Evolutionary conservation across 2,329 filamentous ascomycete species (phyloP), one percentile per base, ranked within the genome.

Genomic region (Epichloe gansuensis): DNA sequence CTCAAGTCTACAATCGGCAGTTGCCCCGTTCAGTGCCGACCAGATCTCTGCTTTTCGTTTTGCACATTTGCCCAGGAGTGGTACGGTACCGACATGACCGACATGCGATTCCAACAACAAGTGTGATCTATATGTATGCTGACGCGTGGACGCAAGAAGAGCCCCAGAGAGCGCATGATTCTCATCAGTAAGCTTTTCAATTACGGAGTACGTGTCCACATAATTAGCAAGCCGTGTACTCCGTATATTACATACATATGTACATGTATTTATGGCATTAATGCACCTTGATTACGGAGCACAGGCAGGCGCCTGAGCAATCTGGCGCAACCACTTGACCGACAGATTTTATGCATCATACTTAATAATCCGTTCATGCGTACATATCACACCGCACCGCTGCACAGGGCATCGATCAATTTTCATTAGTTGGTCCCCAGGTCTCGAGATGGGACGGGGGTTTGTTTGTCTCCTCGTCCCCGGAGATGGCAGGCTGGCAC

Each of bases 1-100:
- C 41, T 53, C 23, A 50, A 50, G 5, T 35, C 38, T 43, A 44
- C 17, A 21, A 21, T 53, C 52, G 52, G 52, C 52, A 49, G 45
- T 49, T 51, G 49, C 52, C 49, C 44, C 45, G 35, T 17, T 21
- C 46, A 46, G 23, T 50, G 44, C 49, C 42, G 43, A 17, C 23
- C 17, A n/a, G 13, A 40, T 41, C 43, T 43, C 21, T 34, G 41
- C 42, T 51, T 41, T 36, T 51, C 12, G 11, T 31, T 38, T 17
- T 27, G 47, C 21, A 21, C 23, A 40, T 25, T 45, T n/a, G 42
- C 42, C 42, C 42, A 21, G 17, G 17, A 2, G 17, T 21, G 17
- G 17, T 21, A 21, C 17, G 17, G 17, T 21, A 21, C 17, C 17
- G 17, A 21, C 17, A 21, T 21, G 17, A 21, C 17, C 17, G 8